Base-by-base conservation (phyloP, 345 rosid species). In the Camelina laxa region DNA sequence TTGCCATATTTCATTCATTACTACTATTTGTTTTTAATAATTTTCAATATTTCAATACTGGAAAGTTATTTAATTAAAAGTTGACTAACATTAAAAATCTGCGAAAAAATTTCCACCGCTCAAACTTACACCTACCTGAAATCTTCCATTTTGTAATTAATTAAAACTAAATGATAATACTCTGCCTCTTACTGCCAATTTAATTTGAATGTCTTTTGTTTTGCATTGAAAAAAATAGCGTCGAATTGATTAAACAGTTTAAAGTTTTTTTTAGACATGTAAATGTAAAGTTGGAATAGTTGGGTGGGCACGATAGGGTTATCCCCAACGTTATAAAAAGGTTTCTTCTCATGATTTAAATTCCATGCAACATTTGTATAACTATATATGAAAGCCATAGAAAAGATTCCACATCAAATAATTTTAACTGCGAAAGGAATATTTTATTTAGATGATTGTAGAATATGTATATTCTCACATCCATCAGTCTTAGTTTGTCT, bases 281-380 rank as follows among this genome's bases (percentile, higher is more conserved):
- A 63, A 54, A 64, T 30, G 14, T 19, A 42, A 42, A 73, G 14
- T 7, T 65, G 64, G 72, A 66, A 74, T 74, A 74, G 66, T 74
- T 74, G 60, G 33, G 19, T 35, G 11, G 16, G 39, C 72, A 66
- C 51, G 60, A 65, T 49, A 47, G 17, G 65, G 72, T 57, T 66
- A 65, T 57, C 31, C 72, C 56, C 67, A 66, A 66, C 66, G 67
- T 57, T 48, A 17, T 17, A 8, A 69, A 76, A 45, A 69, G 35
- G 80, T 76, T 45, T 53, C 65, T 54, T 62, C 64, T 61, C 24
- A n/a, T 54, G n/a, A 12, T 22, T 44, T 14, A 44, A 33, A 55
- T 55, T 36, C 42, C 59, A 69, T 54, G 65, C 65, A 76, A 69
- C 56, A 64, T 69, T 42, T 27, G 54, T 51, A 60, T 41, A n/a